These are phyloP conservation scores for Micromonas commoda DNA, from an alignment of 139 green algal species.

Conservation along the genomic window DNA sequence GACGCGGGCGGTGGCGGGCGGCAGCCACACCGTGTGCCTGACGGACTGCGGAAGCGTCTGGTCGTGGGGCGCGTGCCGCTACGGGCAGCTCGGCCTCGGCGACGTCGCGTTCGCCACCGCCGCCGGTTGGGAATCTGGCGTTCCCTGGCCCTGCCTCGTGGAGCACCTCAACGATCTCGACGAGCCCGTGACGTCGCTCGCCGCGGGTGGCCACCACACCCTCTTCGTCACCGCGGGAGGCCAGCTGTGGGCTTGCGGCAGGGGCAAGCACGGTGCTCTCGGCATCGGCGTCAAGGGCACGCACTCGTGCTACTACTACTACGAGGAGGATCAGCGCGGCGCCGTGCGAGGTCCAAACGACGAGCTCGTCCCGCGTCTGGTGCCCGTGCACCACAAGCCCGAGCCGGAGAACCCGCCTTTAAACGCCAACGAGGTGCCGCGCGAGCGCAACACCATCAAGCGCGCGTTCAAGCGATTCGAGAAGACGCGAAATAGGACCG, in stretches of 20 bases:
- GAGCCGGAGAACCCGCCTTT: too few relatives aligned
- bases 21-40: conserved; percentile 62
- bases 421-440: too few relatives aligned
- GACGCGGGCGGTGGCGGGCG: conserved; percentile 55
- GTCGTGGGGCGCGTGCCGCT: conserved; percentile 47
- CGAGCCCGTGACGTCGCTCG: conserved; percentile 13
- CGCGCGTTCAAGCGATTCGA: too few relatives aligned
- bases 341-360: background rate
- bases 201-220: conserved; percentile 11
- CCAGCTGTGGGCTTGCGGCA: conserved; percentile 10
- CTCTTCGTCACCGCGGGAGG: conserved; percentile 24
- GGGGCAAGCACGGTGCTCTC: conserved; percentile 15
- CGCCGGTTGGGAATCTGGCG: background rate
- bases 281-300: background rate
- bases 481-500: too few relatives aligned
- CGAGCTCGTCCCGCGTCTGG: background rate
- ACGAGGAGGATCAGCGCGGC: background rate
- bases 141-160: conserved; percentile 25
- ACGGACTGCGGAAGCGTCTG: conserved; percentile 66
- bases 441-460: too few relatives aligned
- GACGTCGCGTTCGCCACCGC: conserved; percentile 8
- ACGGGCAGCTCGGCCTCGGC: conserved; percentile 32
- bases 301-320: background rate
- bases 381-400: background rate
- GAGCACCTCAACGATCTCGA: background rate